These are phyloP conservation scores for Cercospora sojina DNA, from an alignment of 2,329 filamentous ascomycete genomes.

Conservation along the genomic window DNA sequence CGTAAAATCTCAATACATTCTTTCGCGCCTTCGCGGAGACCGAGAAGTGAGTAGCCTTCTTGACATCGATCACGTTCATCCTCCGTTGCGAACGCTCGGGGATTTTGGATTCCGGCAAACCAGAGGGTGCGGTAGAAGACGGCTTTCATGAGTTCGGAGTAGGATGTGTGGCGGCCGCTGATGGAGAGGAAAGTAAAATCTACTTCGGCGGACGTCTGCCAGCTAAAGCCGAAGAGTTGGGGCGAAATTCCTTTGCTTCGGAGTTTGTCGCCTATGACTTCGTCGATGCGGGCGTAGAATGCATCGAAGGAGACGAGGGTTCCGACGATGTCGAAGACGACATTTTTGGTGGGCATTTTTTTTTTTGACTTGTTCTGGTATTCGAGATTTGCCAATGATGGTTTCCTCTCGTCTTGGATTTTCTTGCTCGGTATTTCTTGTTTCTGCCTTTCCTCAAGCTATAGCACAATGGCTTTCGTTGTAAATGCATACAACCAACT, in stretches of 20 bases:
- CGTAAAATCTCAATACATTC: conserved; percentile 48
- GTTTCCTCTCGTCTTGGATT: not conserved
- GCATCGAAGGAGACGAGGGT: conserved; percentile 52
- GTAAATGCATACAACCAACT: not conserved
- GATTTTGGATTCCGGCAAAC: conserved; percentile 47
- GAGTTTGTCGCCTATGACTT: conserved; percentile 46
- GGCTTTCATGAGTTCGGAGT: conserved; percentile 45
- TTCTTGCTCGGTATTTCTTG: not conserved
- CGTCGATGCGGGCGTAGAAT: conserved; percentile 45
- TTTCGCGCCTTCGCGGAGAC: conserved; percentile 42
- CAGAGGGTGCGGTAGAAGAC: conserved; percentile 53
- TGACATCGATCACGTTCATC: conserved; percentile 46
- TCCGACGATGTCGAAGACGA: conserved; percentile 50
- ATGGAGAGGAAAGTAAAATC: conserved; percentile 54
- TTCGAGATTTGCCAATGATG: not conserved
- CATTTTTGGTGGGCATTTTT: conserved; percentile 27
- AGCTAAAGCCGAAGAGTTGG: conserved; percentile 48
- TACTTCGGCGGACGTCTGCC: conserved; percentile 50
- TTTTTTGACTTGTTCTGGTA: not conserved
- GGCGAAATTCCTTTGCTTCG: conserved; percentile 43
- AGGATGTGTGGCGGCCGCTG: conserved; percentile 46
- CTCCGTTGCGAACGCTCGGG: conserved; percentile 44
- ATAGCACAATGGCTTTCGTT: not conserved
- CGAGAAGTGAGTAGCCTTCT: conserved; percentile 39
- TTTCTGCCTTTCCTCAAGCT: not conserved